Conservation (phyloP, 2,329 filamentous ascomycete genomes). For the Apiospora hydei region DNA sequence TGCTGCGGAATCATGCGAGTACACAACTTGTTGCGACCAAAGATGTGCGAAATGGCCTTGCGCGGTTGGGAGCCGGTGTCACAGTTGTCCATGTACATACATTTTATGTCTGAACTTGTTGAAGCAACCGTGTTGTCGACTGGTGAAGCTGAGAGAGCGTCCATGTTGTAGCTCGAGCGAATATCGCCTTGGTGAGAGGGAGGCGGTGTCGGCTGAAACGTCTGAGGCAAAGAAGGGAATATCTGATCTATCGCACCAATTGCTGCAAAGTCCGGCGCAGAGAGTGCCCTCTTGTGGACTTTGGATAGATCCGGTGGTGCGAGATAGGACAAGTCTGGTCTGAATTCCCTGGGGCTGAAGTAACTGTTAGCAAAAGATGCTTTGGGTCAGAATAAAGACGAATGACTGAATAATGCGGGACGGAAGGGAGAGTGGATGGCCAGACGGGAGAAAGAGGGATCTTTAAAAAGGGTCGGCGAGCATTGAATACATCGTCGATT, state of each 20-base stretch:
- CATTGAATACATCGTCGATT: background rate
- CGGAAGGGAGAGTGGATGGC: background rate
- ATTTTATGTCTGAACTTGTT: constrained; percentile 44
- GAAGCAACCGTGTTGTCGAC: constrained; percentile 28
- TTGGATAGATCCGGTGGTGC: constrained; percentile 36
- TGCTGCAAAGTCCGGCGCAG: constrained; percentile 54
- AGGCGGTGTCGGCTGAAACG: constrained; percentile 39
- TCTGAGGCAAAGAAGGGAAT: constrained; percentile 35
- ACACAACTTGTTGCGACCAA: constrained; percentile 81
- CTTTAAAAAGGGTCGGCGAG: background rate
- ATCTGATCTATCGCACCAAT: constrained; percentile 33
- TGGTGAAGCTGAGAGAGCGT: constrained; percentile 31
- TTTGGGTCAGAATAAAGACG: background rate
- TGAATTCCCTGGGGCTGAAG: constrained; percentile 30
- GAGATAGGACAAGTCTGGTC: constrained; percentile 27
- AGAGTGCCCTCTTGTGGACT: constrained; percentile 57
- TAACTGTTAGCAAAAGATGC: background rate
- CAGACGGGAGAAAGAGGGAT: background rate
- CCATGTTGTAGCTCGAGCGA: constrained; percentile 33
- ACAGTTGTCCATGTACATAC: constrained; percentile 65
- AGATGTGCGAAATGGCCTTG: constrained; percentile 82
- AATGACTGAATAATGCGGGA: background rate
- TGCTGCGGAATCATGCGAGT: constrained; percentile 73
- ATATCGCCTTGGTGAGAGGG: constrained; percentile 36
- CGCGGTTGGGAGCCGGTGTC: constrained; percentile 67